Conservation (phyloP, 208 protist species). For the Leishmania arabica region DNA sequence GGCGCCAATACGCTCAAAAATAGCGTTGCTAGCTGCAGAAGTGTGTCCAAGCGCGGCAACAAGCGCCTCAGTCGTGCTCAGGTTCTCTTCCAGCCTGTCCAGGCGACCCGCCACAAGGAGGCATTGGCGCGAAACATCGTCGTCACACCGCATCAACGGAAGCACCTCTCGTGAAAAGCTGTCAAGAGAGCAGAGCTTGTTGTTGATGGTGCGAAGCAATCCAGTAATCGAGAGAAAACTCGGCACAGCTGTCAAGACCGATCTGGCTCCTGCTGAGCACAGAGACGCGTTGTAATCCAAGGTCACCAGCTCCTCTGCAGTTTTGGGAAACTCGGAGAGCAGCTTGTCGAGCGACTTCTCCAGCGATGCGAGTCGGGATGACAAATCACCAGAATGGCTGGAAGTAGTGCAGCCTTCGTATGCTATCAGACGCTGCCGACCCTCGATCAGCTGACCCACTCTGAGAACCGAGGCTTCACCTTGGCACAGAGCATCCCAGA, state of each 20-base stretch:
- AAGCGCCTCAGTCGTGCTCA: neutral
- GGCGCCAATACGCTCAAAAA: neutral
- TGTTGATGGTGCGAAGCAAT: neutral
- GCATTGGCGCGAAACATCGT: neutral
- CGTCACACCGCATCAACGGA: neutral
- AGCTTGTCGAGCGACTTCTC: slow-evolving; percentile 23
- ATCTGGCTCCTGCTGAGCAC: neutral
- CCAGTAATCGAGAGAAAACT: neutral
- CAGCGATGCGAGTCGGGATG: slow-evolving; percentile 5
- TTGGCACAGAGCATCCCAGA: slow-evolving; percentile 3
- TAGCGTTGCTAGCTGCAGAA: neutral
- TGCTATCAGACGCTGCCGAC: neutral
- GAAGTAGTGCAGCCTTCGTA: neutral
- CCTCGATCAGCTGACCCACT: neutral
- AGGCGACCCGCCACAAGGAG: neutral
- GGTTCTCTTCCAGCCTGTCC: neutral
- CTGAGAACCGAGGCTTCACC: neutral
- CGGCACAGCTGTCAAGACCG: neutral
- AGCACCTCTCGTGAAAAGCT: neutral
- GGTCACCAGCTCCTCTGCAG: neutral
- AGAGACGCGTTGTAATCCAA: neutral
- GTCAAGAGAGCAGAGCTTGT: neutral
- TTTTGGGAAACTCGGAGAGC: slow-evolving; percentile 16
- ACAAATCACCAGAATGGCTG: neutral
- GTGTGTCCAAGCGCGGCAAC: neutral